Conservation (phyloP, 2,329 filamentous ascomycete genomes). For the Akanthomyces uredinophilus region DNA sequence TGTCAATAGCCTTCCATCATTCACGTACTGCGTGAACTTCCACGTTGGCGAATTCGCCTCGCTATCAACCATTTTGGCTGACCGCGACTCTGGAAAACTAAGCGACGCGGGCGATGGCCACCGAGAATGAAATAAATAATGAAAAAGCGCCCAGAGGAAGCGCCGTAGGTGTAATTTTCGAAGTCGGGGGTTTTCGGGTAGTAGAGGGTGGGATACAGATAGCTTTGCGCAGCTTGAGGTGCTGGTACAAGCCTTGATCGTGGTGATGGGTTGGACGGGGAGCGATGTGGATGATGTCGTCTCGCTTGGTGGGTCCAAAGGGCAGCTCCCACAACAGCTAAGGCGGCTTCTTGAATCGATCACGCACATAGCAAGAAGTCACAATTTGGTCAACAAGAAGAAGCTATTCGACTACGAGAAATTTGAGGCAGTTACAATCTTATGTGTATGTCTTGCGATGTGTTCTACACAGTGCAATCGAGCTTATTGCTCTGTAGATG, state of each 20-base stretch:
- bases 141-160: slow-evolving; percentile 20
- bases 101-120: slow-evolving; percentile 17
- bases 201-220: not conserved
- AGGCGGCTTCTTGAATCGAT: not conserved
- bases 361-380: not conserved
- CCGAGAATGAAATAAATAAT: slow-evolving; percentile 12
- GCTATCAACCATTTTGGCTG: slow-evolving; percentile 85
- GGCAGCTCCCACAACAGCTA: slow-evolving; percentile 15
- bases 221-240: slow-evolving; percentile 9
- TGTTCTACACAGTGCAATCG: no score
- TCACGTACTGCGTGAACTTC: slow-evolving; percentile 97
- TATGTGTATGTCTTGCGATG: no score
- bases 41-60: slow-evolving; percentile 92
- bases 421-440: no score
- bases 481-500: no score
- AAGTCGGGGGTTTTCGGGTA: not conserved
- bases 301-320: slow-evolving; percentile 16
- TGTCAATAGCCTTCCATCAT: slow-evolving; percentile 6
- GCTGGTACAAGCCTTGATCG: slow-evolving; percentile 15
- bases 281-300: slow-evolving; percentile 18
- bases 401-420: no score
- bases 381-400: not conserved
- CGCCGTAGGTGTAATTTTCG: slow-evolving; percentile 2
- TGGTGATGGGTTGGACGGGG: slow-evolving; percentile 13
- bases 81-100: slow-evolving; percentile 12